Base-by-base conservation (phyloP, 2,329 filamentous ascomycete genomes). In the Pyrenophora tritici-repentis region DNA sequence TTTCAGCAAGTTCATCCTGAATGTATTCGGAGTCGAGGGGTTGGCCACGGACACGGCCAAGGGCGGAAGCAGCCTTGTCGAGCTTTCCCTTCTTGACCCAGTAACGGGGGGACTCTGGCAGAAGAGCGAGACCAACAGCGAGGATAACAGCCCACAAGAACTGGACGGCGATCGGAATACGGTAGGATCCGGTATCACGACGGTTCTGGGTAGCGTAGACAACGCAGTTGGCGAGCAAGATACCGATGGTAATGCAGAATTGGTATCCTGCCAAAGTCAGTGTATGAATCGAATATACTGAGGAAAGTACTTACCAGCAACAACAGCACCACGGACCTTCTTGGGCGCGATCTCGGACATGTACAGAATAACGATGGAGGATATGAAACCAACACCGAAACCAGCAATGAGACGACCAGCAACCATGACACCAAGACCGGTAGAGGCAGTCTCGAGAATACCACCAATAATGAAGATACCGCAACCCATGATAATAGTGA, bases 71-170 rank as follows among this genome's bases (percentile, higher is more conserved):
- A 39, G 91, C 91, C 54, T 80, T 70, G 53, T 87, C 84, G 51
- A 92, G 80, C 63, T 86, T 79, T 47, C 68, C 89, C 76, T 86
- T 88, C 81, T 90, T 91, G 76, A 96, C 89, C 70, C 84, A 93
- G 81, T 86, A 95, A 72, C 91, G 88, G 44, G 91, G 91, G 0
- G 90, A 94, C 73, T 96, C 91, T 55, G 91, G 91, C 10, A 96
- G 87, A 66, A 90, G 75, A 58, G 90, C 72, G 38, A 95, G 84
- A 71, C 91, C 91, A 38, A 67, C 68, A 34, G 76, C 89, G 20
- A 96, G 86, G 60, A 95, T 88, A 41, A 92, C 41, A 45, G 88
- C 90, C 89, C 90, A 96, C 50, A 85, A 76, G 75, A 94, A 89
- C 77, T 96, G 91, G 45, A 96, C 79, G 43, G 76, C 86, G 61